Evolutionary conservation across 2,329 filamentous ascomycete species (phyloP).

Genomic region (Hypoxylon sp.): DNA sequence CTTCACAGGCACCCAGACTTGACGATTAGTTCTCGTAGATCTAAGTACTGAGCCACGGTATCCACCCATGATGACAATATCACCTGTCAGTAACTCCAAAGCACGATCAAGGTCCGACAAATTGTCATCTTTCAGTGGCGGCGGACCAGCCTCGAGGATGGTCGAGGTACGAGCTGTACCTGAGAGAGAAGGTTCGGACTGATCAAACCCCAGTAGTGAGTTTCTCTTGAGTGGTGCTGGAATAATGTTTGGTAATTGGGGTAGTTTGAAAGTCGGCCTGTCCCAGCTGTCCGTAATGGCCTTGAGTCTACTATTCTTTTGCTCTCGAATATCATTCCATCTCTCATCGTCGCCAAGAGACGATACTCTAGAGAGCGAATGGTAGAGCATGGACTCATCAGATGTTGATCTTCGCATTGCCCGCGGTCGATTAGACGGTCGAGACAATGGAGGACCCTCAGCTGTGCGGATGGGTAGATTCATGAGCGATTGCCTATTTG

Average conservation of each 20-base stretch:
- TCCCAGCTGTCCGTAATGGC: conserved; percentile 92
- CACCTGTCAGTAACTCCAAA: conserved; percentile 81
- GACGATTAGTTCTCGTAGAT: conserved; percentile 85
- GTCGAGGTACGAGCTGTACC: conserved; percentile 39
- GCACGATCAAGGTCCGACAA: conserved; percentile 64
- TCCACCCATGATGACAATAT: conserved; percentile 89
- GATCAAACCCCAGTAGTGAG: conserved; percentile 46
- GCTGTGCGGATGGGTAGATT: conserved; percentile 22
- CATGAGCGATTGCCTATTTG: conserved; percentile 29
- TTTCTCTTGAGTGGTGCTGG: conserved; percentile 53
- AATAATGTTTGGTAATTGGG: conserved; percentile 70
- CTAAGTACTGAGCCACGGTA: conserved; percentile 92
- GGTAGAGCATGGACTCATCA: conserved; percentile 83
- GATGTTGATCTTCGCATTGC: conserved; percentile 75
- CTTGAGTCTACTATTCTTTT: conserved; percentile 90
- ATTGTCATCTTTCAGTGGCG: conserved; percentile 48
- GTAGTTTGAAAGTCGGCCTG: conserved; percentile 80
- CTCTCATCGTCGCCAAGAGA: conserved; percentile 87
- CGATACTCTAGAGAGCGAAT: conserved; percentile 81
- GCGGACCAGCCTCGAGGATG: conserved; percentile 32
- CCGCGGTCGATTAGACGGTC: conserved; percentile 51
- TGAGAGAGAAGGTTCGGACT: conserved; percentile 42
- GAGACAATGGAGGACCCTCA: conserved; percentile 36
- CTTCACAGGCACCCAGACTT: conserved; percentile 95
- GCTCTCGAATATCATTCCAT: conserved; percentile 84